Conservation (phyloP, 768 basidiomycete species). For the Trametes coccinea region DNA sequence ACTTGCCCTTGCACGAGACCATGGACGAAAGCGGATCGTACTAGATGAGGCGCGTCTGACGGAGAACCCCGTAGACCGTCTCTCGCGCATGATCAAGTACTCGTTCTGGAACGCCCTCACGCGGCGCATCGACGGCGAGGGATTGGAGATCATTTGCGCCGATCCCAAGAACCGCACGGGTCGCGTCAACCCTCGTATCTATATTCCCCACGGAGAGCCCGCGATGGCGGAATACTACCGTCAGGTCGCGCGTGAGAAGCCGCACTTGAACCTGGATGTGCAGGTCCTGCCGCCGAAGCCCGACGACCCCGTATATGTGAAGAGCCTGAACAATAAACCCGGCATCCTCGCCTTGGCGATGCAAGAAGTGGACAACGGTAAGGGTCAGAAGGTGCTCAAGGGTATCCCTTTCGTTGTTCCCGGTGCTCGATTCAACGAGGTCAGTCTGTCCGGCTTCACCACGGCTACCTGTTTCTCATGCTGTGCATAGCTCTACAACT, state of each 20-base stretch:
- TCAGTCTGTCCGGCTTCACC: constrained; percentile 28
- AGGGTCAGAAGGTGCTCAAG: constrained; percentile 79
- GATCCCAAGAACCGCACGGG: constrained; percentile 97
- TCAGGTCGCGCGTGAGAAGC: constrained; percentile 85
- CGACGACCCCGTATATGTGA: constrained; percentile 86
- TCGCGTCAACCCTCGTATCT: constrained; percentile 88
- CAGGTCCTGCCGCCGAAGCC: constrained; percentile 84
- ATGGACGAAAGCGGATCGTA: constrained; percentile 93
- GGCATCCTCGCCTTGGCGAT: constrained; percentile 94
- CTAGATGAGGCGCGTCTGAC: constrained; percentile 98
- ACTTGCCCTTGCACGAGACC: constrained; percentile 93
- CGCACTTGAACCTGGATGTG: constrained; percentile 92
- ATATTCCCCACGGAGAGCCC: constrained; percentile 91
- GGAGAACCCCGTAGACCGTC: constrained; percentile 95
- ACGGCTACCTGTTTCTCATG: not conserved
- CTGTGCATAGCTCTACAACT: constrained; percentile 74
- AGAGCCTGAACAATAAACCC: constrained; percentile 91
- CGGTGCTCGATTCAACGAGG: constrained; percentile 93
- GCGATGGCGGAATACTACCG: constrained; percentile 96
- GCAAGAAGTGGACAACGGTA: constrained; percentile 82
- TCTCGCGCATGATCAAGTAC: constrained; percentile 96
- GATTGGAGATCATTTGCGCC: constrained; percentile 94
- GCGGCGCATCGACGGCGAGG: constrained; percentile 94
- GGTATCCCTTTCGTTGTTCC: constrained; percentile 98
- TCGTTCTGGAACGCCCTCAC: constrained; percentile 99